phyloP scores from a whole-genome alignment of 192 early-diverging fungal genomes.

The Coemansia sp. region DNA sequence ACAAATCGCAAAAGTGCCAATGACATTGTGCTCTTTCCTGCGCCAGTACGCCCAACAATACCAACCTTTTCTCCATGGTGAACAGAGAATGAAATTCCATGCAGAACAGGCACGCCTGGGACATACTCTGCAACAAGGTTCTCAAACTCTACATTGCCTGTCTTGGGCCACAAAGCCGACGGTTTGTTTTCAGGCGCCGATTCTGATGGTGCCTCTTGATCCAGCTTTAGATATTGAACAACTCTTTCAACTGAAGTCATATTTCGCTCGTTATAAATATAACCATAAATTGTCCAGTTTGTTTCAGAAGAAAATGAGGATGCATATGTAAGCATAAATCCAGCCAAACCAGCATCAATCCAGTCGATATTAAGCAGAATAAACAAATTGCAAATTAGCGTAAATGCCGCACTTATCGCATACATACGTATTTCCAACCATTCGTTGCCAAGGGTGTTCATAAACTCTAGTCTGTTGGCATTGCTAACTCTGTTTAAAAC shows the following conservation, averaged over 20 bases:
- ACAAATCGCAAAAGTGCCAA: constrained; percentile 74
- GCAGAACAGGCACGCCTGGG: constrained; percentile 58
- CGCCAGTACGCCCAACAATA: constrained; percentile 79
- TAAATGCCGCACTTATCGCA: constrained; percentile 70
- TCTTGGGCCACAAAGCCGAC: constrained; percentile 60
- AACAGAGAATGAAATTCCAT: constrained; percentile 65
- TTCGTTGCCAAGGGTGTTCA: constrained; percentile 77
- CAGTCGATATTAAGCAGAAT: constrained; percentile 55
- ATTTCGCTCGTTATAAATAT: constrained; percentile 76
- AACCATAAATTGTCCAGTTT: constrained; percentile 75
- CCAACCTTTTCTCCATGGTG: constrained; percentile 79
- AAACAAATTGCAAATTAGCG: constrained; percentile 66
- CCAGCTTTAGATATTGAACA: constrained; percentile 72
- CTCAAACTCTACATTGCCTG: constrained; percentile 71
- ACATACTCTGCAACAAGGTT: constrained; percentile 73
- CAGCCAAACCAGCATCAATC: constrained; percentile 84
- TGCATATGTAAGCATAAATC: constrained; percentile 78
- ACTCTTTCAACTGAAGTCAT: constrained; percentile 86
- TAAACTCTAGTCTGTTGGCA: constrained; percentile 41
- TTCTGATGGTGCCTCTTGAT: constrained; percentile 70
- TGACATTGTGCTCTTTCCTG: constrained; percentile 45
- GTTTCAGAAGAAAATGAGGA: constrained; percentile 76
- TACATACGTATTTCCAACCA: constrained; percentile 85
- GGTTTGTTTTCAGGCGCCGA: constrained; percentile 51
- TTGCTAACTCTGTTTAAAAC: neutral